Percentiles rank a stretch among this genome's conserved stretches.
Evolutionary conservation across 495 filamentous ascomycete species (phyloP).

Genomic region (Talaromyces trachyspermus): DNA sequence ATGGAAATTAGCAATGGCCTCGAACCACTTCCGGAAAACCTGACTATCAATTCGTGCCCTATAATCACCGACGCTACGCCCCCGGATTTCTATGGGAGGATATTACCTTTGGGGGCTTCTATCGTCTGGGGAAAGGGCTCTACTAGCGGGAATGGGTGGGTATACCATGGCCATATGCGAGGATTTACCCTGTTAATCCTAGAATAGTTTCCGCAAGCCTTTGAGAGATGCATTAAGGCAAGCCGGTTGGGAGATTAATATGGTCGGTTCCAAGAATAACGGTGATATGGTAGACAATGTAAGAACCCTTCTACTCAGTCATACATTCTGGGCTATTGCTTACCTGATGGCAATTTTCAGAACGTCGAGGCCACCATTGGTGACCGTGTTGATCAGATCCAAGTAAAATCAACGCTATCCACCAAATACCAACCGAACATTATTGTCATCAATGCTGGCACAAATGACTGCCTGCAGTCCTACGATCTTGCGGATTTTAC

Average conservation of each 20-base stretch:
- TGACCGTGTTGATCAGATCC: neutral
- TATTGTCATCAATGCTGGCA: constrained; percentile 42
- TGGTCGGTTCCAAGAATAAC: constrained; percentile 38
- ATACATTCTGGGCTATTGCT: neutral
- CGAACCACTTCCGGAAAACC: neutral
- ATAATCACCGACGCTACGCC: neutral
- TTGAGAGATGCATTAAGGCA: constrained; percentile 31
- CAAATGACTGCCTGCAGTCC: constrained; percentile 41
- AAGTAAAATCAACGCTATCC: neutral
- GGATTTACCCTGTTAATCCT: neutral
- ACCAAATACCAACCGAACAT: constrained; percentile 35
- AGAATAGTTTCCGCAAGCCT: constrained; percentile 34
- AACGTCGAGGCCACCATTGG: neutral
- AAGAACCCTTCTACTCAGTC: neutral
- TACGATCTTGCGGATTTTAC: constrained; percentile 20
- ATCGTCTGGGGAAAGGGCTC: constrained; percentile 48
- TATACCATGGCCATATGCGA: neutral
- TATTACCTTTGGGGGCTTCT: constrained; percentile 48
- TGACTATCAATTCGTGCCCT: neutral
- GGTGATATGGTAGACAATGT: constrained; percentile 47
- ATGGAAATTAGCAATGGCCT: constrained; percentile 1
- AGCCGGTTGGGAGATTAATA: constrained; percentile 37
- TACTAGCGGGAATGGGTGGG: constrained; percentile 40
- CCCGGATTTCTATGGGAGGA: neutral
- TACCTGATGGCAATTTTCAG: neutral